Evolutionary conservation across 129 eudicot genomes (phyloP), one percentile per base, ranked within the genome.

Genomic region (Calendula officinalis): DNA sequence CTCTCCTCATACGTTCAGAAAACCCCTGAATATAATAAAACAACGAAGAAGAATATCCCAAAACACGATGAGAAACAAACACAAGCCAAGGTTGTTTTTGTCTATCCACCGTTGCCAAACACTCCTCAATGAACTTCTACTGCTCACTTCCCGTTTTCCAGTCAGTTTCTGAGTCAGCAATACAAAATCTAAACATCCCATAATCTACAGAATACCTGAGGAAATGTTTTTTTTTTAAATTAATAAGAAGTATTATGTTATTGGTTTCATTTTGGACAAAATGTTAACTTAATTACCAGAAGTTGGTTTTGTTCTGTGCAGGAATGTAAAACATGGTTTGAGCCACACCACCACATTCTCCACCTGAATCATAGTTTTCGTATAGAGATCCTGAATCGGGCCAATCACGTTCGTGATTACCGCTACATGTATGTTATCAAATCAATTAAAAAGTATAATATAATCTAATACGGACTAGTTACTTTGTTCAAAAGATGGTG

Each of bases 131-230:
- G 62, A 88, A 88, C 14, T 75, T 75, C 53, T 84, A 88, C 56
- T 88, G 96, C 62, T 84, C 96, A 4, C 79, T 72, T 41, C 96
- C 89, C 52, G 82, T 86, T 70, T 89, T 82, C 89, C 92, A 88
- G 53, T 88, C 92, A 17, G 82, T 84, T 71, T 84, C 96, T 7
- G 96, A 62, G 64, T 88, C 84, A 35, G 92, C 92, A 64, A 88
- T 66, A 77, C 92, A 88, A 77, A 88, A 88, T 40, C 79, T 75
- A 81, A 88, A 88, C 96, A 88, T 88, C 12, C 96, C 96, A 66
- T 84, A 82, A 43, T 84, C 96, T 4, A 89, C 75, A 40, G 88
- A 74, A 58, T 87, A 87, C 95, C 88, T 87, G 85, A 3, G 22
- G 34, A 6, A 45, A 61, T n/a, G n/a, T n/a, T n/a, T n/a, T n/a